Base-by-base conservation (phyloP, 805 yeast genomes). In the Yarrowia sp. region DNA sequence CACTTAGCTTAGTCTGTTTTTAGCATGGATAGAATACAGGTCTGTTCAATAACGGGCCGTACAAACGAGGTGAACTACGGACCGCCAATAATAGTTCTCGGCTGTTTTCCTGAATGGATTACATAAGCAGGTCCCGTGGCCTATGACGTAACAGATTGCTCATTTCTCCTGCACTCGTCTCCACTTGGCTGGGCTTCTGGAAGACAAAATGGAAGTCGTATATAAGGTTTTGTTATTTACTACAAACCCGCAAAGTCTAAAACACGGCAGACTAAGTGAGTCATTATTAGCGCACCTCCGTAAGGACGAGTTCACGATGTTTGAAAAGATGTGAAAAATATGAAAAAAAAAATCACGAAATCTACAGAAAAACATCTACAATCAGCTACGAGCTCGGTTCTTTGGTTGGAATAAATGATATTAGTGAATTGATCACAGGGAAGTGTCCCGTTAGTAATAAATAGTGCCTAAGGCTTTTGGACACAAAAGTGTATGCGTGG, bases 241-340 rank as follows among this genome's bases (percentile, higher is more conserved):
- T 13, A 34, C 42, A 50, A 50, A n/a, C 53, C 34, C 50, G 19
- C 19, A 17, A 40, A 40, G 44, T 44, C 20, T 12, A 44, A 19
- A 12, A 19, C 24, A 14, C 44, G 44, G 14, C 24, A 14, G 20
- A 6, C 12, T 15, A 24, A 20, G 44, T 53, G 60, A 55, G 46
- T 55, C 61, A 55, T 55, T 55, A 55, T 39, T 55, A 55, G 61
- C 61, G 61, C 61, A 55, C 40, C 56, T 6, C 39, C 40, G 9
- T 7, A 7, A 17, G 10, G 38, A 12, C 38, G 13, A 19, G 17
- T 9, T 43, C 30, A 43, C 47, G 47, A 43, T 43, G 30, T 43
- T 9, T 19, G 13, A 14, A 19, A 19, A 10, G 9, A 9, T 6
- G 24, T 10, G 13, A 17, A 52, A 19, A 14, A 39, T 9, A 9